Evolutionary conservation across 768 basidiomycete species (phyloP).

Genomic region (Russula griseocarnosa): DNA sequence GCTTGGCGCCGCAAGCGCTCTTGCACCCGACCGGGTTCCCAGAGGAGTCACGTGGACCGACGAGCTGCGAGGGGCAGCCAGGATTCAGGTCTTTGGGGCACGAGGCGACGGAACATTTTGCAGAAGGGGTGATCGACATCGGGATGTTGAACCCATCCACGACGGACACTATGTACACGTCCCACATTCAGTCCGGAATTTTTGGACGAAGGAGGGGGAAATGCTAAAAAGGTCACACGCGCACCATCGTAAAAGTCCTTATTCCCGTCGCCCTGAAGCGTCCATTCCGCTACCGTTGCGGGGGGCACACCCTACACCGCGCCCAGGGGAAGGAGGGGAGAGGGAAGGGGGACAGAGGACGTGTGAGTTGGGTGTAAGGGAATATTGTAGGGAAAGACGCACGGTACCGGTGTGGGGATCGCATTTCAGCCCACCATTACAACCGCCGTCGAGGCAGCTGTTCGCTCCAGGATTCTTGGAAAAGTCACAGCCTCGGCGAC

Average conservation of each 20-base stretch:
- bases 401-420: conserved; percentile 30
- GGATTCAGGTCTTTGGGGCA: conserved; percentile 31
- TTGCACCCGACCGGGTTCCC: conserved; percentile 59
- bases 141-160: conserved; percentile 53
- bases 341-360: neutral
- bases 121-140: conserved; percentile 30
- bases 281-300: conserved; percentile 65
- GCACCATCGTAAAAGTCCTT: conserved; percentile 59
- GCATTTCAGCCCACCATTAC: conserved; percentile 32
- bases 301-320: conserved; percentile 56
- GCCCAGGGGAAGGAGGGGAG: neutral
- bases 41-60: conserved; percentile 50
- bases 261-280: conserved; percentile 43
- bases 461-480: conserved; percentile 24
- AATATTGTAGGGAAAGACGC: conserved; percentile 8
- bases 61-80: conserved; percentile 47
- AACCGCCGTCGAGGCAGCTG: conserved; percentile 32
- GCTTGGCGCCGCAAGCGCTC: conserved; percentile 58
- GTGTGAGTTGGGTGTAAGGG: neutral
- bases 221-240: neutral
- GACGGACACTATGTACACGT: conserved; percentile 48
- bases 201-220: neutral
- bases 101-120: conserved; percentile 31
- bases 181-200: neutral
- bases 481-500: conserved; percentile 31